Evolutionary conservation across 129 eudicot species (phyloP).

Genomic region (Artemisia annua): DNA sequence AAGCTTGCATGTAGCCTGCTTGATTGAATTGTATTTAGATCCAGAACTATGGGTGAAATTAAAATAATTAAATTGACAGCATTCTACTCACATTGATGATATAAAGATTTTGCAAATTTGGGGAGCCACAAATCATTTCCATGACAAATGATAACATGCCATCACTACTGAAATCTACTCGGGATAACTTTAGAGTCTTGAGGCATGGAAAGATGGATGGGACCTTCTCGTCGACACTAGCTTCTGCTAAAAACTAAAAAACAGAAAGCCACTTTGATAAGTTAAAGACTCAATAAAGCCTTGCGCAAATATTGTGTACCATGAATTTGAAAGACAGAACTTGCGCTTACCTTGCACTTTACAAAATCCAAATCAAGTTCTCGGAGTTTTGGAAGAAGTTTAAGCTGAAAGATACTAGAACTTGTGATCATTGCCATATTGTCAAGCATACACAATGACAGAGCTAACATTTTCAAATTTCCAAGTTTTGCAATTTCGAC

Average conservation of each 20-base stretch:
- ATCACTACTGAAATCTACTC: not conserved
- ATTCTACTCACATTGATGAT: not conserved
- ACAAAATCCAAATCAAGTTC: conserved; percentile 7
- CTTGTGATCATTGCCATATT: not conserved
- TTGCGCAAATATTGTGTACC: not conserved
- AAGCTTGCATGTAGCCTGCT: not conserved
- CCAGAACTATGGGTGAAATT: not conserved
- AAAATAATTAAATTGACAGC: not conserved
- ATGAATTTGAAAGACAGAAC: not conserved
- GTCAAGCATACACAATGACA: not conserved
- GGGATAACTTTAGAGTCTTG: not conserved
- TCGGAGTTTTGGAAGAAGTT: conserved; percentile 6
- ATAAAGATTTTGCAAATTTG: conserved; percentile 15
- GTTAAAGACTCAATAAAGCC: not conserved
- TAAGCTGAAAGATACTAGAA: conserved; percentile 1
- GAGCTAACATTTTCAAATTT: not conserved
- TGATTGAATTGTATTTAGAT: not conserved
- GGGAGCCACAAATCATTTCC: conserved; percentile 9
- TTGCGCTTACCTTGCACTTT: not conserved
- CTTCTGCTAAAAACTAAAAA: not conserved
- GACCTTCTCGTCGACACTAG: not conserved
- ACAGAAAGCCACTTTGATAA: not conserved
- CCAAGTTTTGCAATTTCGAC: conserved; percentile 6
- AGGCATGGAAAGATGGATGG: not conserved
- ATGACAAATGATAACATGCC: not conserved